A percentile compares a stretch with the other conserved stretches of the same genome.
These are phyloP conservation scores for Areca catechu DNA, from an alignment of 176 grass and related monocot species.

Conservation along the genomic window DNA sequence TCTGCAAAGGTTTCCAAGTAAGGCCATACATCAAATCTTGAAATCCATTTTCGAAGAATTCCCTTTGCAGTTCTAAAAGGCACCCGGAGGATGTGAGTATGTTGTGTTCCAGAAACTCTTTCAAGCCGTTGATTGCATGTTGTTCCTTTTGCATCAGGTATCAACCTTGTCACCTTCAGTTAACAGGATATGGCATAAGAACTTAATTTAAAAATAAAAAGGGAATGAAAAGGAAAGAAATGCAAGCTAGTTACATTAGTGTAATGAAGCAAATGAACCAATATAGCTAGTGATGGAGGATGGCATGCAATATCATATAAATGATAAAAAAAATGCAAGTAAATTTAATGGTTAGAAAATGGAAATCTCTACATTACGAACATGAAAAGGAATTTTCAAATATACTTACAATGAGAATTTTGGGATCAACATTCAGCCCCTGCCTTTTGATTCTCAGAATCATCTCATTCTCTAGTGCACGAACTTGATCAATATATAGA, in stretches of 20 bases:
- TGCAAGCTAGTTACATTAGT: neutral
- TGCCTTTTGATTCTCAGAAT: conserved; percentile 80
- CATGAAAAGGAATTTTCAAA: conserved; percentile 5
- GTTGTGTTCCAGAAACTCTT: conserved; percentile 73
- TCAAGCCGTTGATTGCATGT: conserved; percentile 83
- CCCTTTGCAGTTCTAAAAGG: conserved; percentile 78
- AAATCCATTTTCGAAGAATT: conserved; percentile 84
- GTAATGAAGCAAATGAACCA: too few relatives aligned
- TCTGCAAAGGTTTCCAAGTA: conserved; percentile 75
- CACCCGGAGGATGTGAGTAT: conserved; percentile 70
- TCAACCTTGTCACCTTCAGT: conserved; percentile 76
- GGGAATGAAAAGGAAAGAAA: neutral
- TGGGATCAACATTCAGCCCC: conserved; percentile 66
- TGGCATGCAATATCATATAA: too few relatives aligned
- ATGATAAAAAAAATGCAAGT: too few relatives aligned
- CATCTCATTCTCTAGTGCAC: conserved; percentile 90
- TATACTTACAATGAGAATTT: conserved; percentile 86
- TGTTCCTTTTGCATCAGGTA: conserved; percentile 95
- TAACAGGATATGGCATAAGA: conserved; percentile 6
- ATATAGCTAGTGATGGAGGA: too few relatives aligned
- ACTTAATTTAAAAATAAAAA: conserved; percentile 5
- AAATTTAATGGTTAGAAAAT: too few relatives aligned
- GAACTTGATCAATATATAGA: conserved; percentile 98
- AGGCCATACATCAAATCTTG: conserved; percentile 95
- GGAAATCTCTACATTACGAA: neutral